Conservation (phyloP, 2,329 filamentous ascomycete genomes). For the Penicillium sp. region DNA sequence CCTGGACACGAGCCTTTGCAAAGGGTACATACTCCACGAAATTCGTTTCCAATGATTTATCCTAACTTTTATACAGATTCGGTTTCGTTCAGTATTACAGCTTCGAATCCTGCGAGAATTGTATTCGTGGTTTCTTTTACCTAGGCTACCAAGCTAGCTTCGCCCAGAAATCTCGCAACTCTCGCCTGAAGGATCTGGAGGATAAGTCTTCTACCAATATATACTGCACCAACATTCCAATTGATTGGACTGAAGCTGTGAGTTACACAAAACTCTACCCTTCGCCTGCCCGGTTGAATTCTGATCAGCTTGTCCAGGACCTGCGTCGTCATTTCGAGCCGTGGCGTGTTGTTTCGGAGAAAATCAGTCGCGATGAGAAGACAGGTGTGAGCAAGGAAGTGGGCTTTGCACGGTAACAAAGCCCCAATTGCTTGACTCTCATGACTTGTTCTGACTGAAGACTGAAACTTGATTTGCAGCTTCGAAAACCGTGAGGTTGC, state of each 20-base stretch:
- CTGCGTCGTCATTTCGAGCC: conserved; percentile 62
- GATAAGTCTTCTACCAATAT: conserved; percentile 89
- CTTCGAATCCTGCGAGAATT: conserved; percentile 85
- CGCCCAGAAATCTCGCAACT: conserved; percentile 98
- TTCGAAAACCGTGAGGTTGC: conserved; percentile 89
- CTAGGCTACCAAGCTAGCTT: conserved; percentile 97
- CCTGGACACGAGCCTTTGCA: conserved; percentile 86
- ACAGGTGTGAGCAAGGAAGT: conserved; percentile 89
- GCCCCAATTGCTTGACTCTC: not conserved
- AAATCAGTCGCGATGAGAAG: conserved; percentile 86
- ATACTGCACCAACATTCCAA: conserved; percentile 95
- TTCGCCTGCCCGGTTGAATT: conserved; percentile 14
- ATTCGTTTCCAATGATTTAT: conserved; percentile 7
- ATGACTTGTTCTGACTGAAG: conserved; percentile 2
- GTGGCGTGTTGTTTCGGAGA: conserved; percentile 76
- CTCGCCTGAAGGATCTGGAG: conserved; percentile 91
- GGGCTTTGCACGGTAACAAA: conserved; percentile 81
- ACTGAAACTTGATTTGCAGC: conserved; percentile 47
- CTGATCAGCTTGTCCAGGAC: conserved; percentile 67
- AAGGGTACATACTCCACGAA: conserved; percentile 64
- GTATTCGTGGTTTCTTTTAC: conserved; percentile 91
- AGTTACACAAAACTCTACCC: conserved; percentile 33
- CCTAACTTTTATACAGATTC: conserved; percentile 61
- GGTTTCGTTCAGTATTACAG: conserved; percentile 95
- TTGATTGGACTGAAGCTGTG: conserved; percentile 85